A percentile compares a stretch with the other conserved stretches of the same genome.
phyloP scores from a whole-genome alignment of 768 basidiomycete genomes.

The Candolleomyces efflorescens region DNA sequence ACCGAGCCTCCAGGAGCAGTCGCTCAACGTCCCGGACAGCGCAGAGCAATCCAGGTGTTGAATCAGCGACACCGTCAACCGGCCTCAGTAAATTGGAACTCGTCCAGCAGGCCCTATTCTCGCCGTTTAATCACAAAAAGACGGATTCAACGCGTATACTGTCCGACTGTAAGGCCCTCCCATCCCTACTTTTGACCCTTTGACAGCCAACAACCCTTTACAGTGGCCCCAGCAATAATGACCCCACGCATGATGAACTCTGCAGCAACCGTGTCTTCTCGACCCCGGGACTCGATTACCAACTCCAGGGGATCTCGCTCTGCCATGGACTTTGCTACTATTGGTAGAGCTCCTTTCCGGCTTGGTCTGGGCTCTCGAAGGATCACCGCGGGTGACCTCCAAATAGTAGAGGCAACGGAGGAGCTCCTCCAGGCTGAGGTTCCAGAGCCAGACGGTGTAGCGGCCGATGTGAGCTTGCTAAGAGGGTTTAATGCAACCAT shows the following conservation, averaged over 20 bases:
- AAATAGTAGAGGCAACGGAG: slow-evolving; percentile 78
- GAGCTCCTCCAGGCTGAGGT: slow-evolving; percentile 69
- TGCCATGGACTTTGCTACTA: slow-evolving; percentile 66
- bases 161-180: slow-evolving; percentile 57
- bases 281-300: slow-evolving; percentile 32
- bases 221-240: slow-evolving; percentile 88
- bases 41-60: neutral
- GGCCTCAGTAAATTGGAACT: slow-evolving; percentile 50
- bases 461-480: slow-evolving; percentile 73
- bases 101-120: slow-evolving; percentile 67
- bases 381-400: slow-evolving; percentile 78
- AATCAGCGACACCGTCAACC: slow-evolving; percentile 14
- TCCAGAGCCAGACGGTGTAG: slow-evolving; percentile 69
- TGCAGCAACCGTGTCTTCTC: slow-evolving; percentile 62
- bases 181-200: slow-evolving; percentile 1
- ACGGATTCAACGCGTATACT: slow-evolving; percentile 69
- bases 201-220: slow-evolving; percentile 6
- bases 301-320: slow-evolving; percentile 30
- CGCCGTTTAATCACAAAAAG: slow-evolving; percentile 67
- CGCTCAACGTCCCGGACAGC: neutral
- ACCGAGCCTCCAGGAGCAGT: neutral
- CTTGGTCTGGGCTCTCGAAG: slow-evolving; percentile 61
- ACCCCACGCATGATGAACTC: slow-evolving; percentile 78
- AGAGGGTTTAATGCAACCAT: slow-evolving; percentile 95
- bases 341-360: slow-evolving; percentile 75